phyloP scores from a whole-genome alignment of 2,329 filamentous ascomycete species.

The Chrysosporium keratinophilum region DNA sequence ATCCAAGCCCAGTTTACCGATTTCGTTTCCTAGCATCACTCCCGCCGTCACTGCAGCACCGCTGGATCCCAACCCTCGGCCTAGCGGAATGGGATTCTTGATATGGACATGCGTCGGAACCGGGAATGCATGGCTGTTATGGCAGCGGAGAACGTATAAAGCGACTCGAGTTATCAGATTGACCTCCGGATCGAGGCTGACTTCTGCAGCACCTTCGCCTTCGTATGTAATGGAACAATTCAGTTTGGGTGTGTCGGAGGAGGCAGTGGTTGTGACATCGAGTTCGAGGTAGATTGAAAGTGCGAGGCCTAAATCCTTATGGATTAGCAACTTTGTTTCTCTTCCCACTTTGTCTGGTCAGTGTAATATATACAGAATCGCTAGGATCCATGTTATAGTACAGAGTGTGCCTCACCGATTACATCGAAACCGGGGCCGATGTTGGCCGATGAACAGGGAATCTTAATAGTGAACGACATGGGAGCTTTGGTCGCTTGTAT shows the following conservation, averaged over 20 bases:
- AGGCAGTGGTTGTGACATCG: conserved; percentile 51
- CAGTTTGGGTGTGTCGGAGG: conserved; percentile 50
- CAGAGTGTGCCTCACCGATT: conserved; percentile 43
- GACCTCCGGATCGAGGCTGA: conserved; percentile 70
- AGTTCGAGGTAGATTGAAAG: conserved; percentile 90
- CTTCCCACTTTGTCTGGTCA: not conserved
- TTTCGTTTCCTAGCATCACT: conserved; percentile 83
- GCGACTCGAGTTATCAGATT: conserved; percentile 93
- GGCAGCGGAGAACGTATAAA: conserved; percentile 87
- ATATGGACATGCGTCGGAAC: conserved; percentile 83
- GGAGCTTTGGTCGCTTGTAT: conserved; percentile 10
- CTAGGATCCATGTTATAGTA: not conserved
- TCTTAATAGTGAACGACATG: conserved; percentile 54
- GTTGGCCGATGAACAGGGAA: conserved; percentile 92
- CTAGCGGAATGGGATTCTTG: conserved; percentile 87
- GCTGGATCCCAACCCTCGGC: conserved; percentile 85
- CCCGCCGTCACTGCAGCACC: conserved; percentile 92
- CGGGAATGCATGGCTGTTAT: conserved; percentile 76
- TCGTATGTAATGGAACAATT: conserved; percentile 91
- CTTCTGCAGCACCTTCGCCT: conserved; percentile 60
- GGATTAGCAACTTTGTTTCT: not conserved
- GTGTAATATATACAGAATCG: not conserved
- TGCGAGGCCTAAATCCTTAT: conserved; percentile 53
- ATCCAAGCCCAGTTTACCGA: conserved; percentile 65
- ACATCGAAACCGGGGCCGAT: conserved; percentile 97